Conservation (phyloP, 495 filamentous ascomycete species). For the Aspergillus homomorphus region DNA sequence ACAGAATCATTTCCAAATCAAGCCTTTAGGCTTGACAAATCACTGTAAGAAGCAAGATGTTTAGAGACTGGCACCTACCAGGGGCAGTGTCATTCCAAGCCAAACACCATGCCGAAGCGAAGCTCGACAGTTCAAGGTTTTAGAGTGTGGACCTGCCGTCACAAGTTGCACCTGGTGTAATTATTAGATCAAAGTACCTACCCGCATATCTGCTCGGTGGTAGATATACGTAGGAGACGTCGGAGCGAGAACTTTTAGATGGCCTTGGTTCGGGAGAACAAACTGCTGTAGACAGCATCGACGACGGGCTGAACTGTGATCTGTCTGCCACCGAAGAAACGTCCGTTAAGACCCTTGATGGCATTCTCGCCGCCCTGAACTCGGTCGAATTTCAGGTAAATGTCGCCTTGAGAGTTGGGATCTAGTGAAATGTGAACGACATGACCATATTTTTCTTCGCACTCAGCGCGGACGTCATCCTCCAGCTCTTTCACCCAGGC, state of each 20-base stretch:
- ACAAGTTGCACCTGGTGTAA: slow-evolving; percentile 26
- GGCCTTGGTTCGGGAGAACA: slow-evolving; percentile 84
- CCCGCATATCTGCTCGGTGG: slow-evolving; percentile 12
- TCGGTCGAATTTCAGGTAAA: slow-evolving; percentile 97
- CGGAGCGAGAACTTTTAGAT: slow-evolving; percentile 33
- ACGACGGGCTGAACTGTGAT: slow-evolving; percentile 94
- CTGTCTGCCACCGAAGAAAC: slow-evolving; percentile 86
- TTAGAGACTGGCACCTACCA: slow-evolving; percentile 42
- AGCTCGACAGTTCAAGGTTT: slow-evolving; percentile 8
- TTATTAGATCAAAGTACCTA: slow-evolving; percentile 32
- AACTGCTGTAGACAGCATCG: slow-evolving; percentile 95
- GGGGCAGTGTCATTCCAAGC: slow-evolving; percentile 37
- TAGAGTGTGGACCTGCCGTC: slow-evolving; percentile 21
- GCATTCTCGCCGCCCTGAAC: slow-evolving; percentile 94
- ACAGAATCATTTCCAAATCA: slow-evolving; percentile 28
- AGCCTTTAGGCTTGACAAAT: slow-evolving; percentile 21
- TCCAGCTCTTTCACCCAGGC: slow-evolving; percentile 90
- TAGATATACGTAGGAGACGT: slow-evolving; percentile 19
- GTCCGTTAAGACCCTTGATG: slow-evolving; percentile 94
- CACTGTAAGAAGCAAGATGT: slow-evolving; percentile 26
- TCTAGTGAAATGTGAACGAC: slow-evolving; percentile 97
- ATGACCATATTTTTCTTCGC: slow-evolving; percentile 92
- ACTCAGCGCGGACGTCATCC: slow-evolving; percentile 90
- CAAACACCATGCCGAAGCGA: slow-evolving; percentile 21
- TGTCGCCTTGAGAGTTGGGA: slow-evolving; percentile 89